Percentiles rank a stretch among this genome's conserved stretches.
Conservation (phyloP, 2,329 filamentous ascomycete genomes). For the Chaetomium olivaceum region DNA sequence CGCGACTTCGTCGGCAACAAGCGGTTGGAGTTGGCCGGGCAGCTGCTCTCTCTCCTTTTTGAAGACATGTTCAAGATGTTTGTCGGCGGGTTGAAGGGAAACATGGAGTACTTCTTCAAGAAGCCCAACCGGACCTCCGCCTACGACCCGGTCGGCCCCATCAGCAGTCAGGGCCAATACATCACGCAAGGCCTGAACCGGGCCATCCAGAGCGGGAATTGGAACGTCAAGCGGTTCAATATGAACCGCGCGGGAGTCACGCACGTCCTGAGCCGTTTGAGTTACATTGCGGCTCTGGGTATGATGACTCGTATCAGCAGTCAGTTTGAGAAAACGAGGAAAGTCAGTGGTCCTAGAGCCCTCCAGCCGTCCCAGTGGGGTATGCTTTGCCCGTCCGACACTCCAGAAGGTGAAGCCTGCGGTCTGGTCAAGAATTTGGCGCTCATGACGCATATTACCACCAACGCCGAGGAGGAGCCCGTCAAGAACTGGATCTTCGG, state of each 20-base stretch:
- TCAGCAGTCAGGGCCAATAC: conserved; percentile 79
- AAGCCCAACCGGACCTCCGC: conserved; percentile 87
- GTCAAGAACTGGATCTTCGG: conserved; percentile 84
- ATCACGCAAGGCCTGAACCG: conserved; percentile 94
- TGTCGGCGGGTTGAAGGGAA: conserved; percentile 82
- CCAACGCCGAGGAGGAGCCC: conserved; percentile 88
- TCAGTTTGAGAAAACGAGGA: conserved; percentile 98
- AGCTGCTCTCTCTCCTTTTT: conserved; percentile 89
- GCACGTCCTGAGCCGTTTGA: conserved; percentile 90
- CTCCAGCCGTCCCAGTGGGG: conserved; percentile 97
- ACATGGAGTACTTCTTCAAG: conserved; percentile 92
- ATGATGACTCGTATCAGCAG: conserved; percentile 99
- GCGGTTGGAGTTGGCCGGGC: conserved; percentile 88
- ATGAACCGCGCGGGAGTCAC: conserved; percentile 98
- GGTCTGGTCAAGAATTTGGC: conserved; percentile 97
- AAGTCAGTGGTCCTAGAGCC: conserved; percentile 92
- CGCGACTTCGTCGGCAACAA: conserved; percentile 99
- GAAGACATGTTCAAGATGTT: conserved; percentile 99
- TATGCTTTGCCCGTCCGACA: conserved; percentile 96
- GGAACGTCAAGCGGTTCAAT: conserved; percentile 96
- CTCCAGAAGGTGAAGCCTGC: conserved; percentile 96
- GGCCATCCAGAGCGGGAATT: conserved; percentile 96
- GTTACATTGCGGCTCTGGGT: conserved; percentile 92
- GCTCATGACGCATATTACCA: conserved; percentile 98
- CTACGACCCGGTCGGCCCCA: conserved; percentile 82